phyloP scores from a whole-genome alignment of 78 protist genomes.

The Dictyostelium capitatum region DNA sequence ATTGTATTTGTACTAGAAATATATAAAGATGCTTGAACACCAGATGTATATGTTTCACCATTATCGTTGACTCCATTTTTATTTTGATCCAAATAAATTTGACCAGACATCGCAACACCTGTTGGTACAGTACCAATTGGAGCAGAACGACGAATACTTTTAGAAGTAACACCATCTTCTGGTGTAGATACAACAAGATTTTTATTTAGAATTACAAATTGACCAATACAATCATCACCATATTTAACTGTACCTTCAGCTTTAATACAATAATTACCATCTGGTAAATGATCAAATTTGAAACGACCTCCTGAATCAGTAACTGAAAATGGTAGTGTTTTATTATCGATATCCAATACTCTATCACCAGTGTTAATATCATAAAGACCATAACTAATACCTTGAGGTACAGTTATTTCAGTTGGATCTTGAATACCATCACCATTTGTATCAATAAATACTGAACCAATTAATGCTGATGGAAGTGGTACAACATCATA shows the following conservation, averaged over 20 bases:
- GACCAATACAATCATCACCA: slow-evolving; percentile 5
- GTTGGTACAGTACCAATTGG: neutral
- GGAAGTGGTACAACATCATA: neutral
- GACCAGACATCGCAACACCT: neutral
- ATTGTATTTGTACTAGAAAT: neutral
- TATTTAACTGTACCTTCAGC: neutral
- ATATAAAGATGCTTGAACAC: neutral
- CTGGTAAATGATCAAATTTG: neutral
- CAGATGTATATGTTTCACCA: no score
- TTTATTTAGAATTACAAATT: neutral
- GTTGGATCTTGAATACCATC: neutral
- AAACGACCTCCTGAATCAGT: neutral
- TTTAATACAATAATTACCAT: no score
- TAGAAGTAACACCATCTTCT: neutral
- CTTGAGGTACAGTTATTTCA: neutral
- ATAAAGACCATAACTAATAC: neutral
- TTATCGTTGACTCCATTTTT: no score
- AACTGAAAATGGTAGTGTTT: neutral
- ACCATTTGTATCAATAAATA: neutral
- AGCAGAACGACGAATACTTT: neutral
- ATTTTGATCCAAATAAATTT: no score
- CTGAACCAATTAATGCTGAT: neutral
- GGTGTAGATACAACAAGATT: neutral
- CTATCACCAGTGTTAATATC: neutral
- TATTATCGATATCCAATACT: neutral